Evolutionary conservation across 306 rosid genomes (phyloP).

Genomic region (Begonia fuchsioides): DNA sequence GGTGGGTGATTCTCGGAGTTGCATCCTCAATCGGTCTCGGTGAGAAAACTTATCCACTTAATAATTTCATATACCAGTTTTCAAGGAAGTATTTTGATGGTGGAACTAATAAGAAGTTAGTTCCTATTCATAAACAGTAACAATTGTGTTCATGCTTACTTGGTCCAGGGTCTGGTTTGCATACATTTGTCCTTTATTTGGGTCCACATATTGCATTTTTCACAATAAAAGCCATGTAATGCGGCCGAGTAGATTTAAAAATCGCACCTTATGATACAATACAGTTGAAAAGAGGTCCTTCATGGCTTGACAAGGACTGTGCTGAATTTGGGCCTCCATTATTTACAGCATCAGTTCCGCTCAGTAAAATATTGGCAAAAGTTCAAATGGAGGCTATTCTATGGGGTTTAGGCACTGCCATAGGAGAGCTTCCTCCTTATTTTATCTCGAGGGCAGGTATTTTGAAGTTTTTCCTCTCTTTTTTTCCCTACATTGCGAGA

Average conservation of each 20-base stretch:
- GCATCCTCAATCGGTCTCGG: slow-evolving; percentile 99
- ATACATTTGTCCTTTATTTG: slow-evolving; percentile 94
- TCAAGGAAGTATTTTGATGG: not conserved
- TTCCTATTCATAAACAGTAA: slow-evolving; percentile 1
- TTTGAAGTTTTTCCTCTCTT: no score
- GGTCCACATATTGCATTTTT: slow-evolving; percentile 95
- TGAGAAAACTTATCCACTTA: slow-evolving; percentile 18
- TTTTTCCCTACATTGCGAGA: no score
- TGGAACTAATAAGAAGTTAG: not conserved
- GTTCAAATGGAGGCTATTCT: slow-evolving; percentile 86
- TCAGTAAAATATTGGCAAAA: slow-evolving; percentile 69
- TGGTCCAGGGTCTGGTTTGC: slow-evolving; percentile 92
- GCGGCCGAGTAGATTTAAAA: slow-evolving; percentile 95
- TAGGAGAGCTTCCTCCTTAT: slow-evolving; percentile 99
- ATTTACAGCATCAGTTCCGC: slow-evolving; percentile 56
- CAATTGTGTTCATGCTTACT: slow-evolving; percentile 10
- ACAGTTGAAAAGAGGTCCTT: slow-evolving; percentile 71
- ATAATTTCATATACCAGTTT: slow-evolving; percentile 8
- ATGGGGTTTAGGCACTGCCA: slow-evolving; percentile 95
- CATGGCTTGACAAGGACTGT: slow-evolving; percentile 93
- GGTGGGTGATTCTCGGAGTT: slow-evolving; percentile 96
- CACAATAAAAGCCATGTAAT: slow-evolving; percentile 85
- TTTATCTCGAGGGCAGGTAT: slow-evolving; percentile 97
- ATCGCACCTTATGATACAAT: slow-evolving; percentile 88
- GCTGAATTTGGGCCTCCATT: slow-evolving; percentile 74